These are phyloP conservation scores for Tetracladium maxilliforme DNA, from an alignment of 2,329 filamentous ascomycete species.

Conservation along the genomic window DNA sequence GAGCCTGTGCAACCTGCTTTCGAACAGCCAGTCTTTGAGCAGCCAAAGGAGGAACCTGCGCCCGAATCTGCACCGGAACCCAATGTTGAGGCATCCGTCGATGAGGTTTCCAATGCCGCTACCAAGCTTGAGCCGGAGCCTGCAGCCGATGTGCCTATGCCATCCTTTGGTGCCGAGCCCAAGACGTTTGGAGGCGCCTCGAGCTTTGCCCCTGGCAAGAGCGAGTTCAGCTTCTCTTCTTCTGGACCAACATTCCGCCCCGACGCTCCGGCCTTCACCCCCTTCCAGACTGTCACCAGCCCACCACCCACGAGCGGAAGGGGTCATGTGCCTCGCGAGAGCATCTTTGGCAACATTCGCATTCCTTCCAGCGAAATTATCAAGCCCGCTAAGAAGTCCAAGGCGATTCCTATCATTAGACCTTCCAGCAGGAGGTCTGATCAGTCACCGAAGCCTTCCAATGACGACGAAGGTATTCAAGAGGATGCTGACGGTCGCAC, in stretches of 20 bases:
- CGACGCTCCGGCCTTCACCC: slow-evolving; percentile 64
- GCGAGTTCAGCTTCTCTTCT: slow-evolving; percentile 54
- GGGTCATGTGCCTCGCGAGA: slow-evolving; percentile 19
- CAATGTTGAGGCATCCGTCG: too few relatives aligned
- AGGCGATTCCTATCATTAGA: slow-evolving; percentile 68
- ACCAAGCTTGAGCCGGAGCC: too few relatives aligned
- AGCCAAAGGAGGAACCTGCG: too few relatives aligned
- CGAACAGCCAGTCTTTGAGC: too few relatives aligned
- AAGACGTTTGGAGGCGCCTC: too few relatives aligned
- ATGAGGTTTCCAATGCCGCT: too few relatives aligned
- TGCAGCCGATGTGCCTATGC: slow-evolving; percentile 2
- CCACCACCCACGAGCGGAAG: too few relatives aligned
- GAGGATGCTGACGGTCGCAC: slow-evolving; percentile 47
- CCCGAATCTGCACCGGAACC: too few relatives aligned
- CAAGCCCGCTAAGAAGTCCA: slow-evolving; percentile 57
- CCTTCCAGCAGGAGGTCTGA: too few relatives aligned
- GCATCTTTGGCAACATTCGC: slow-evolving; percentile 59
- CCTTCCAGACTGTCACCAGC: slow-evolving; percentile 20
- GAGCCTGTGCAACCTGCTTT: too few relatives aligned
- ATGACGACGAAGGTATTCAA: slow-evolving; percentile 18
- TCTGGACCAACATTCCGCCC: slow-evolving; percentile 57
- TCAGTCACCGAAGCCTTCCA: slow-evolving; percentile 17
- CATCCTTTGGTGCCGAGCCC: slow-evolving; percentile 4
- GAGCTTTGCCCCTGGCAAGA: slow-evolving; percentile 55
- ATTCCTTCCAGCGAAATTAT: slow-evolving; percentile 44